These are phyloP conservation scores for Pistacia atlantica DNA, from an alignment of 345 rosid species.

Conservation along the genomic window DNA sequence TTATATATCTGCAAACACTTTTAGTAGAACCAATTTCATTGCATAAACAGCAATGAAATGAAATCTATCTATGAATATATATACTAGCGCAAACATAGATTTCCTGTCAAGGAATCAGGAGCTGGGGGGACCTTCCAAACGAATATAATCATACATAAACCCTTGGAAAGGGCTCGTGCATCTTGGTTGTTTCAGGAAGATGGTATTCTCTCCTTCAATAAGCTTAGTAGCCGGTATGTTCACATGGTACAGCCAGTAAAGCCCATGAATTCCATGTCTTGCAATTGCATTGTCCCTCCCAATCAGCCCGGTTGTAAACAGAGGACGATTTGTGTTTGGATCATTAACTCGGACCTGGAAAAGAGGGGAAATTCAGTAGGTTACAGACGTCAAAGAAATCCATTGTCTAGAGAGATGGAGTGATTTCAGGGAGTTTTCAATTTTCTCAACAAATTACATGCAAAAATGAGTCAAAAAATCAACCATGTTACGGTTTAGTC, in stretches of 20 bases:
- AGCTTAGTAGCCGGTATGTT: slow-evolving; percentile 57
- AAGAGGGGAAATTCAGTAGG: too few relatives aligned
- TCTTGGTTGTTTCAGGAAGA: slow-evolving; percentile 77
- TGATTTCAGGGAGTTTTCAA: too few relatives aligned
- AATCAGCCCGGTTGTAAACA: slow-evolving; percentile 77
- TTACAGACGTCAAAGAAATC: too few relatives aligned
- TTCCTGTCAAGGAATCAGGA: slow-evolving; percentile 5
- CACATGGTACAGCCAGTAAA: slow-evolving; percentile 62
- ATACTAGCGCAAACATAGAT: background rate
- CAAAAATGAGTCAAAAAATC: background rate
- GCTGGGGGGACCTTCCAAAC: slow-evolving; percentile 71
- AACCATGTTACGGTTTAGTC: background rate
- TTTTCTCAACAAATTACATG: background rate
- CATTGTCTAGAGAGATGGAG: too few relatives aligned
- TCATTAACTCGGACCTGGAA: slow-evolving; percentile 74
- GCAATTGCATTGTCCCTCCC: slow-evolving; percentile 95
- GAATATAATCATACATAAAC: slow-evolving; percentile 86
- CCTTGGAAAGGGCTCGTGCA: slow-evolving; percentile 68
- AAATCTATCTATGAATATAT: background rate
- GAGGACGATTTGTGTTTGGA: slow-evolving; percentile 52
- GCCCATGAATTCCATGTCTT: slow-evolving; percentile 87
- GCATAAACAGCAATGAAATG: too few relatives aligned
- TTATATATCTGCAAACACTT: background rate
- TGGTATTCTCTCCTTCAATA: slow-evolving; percentile 67
- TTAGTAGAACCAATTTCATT: too few relatives aligned